A percentile compares a stretch with the other conserved stretches of the same genome.
These are phyloP conservation scores for Cucurbita ficifolia DNA, from an alignment of 306 rosid species.

Conservation along the genomic window DNA sequence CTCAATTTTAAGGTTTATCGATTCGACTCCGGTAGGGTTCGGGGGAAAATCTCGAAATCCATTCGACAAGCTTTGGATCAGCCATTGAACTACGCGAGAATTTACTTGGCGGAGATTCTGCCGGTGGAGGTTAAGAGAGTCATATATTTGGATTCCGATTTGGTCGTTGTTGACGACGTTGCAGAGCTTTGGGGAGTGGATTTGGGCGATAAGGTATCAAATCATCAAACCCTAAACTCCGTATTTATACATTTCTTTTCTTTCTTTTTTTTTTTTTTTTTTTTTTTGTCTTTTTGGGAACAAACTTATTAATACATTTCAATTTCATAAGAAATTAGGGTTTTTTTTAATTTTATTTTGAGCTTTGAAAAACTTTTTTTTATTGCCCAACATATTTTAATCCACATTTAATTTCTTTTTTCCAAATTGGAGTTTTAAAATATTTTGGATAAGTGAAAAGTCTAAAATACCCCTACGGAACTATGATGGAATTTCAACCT, in stretches of 20 bases:
- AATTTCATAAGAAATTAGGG: too few relatives aligned
- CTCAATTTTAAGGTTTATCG: constrained; percentile 55
- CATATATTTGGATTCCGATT: constrained; percentile 63
- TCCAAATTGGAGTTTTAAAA: too few relatives aligned
- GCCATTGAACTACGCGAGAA: constrained; percentile 69
- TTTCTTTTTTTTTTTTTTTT: too few relatives aligned
- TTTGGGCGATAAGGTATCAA: constrained; percentile 43
- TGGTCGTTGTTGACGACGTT: constrained; percentile 66
- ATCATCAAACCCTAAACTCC: background rate
- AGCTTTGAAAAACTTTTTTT: too few relatives aligned
- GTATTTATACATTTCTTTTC: background rate
- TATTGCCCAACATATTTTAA: too few relatives aligned
- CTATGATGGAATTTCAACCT: too few relatives aligned
- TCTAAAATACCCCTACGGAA: too few relatives aligned
- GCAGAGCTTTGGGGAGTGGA: constrained; percentile 60
- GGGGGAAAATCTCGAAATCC: constrained; percentile 63
- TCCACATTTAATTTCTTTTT: too few relatives aligned
- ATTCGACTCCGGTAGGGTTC: constrained; percentile 44
- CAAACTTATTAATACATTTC: too few relatives aligned
- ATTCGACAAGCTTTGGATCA: constrained; percentile 76
- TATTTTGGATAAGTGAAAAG: too few relatives aligned
- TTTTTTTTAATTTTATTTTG: too few relatives aligned
- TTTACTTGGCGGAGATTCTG: constrained; percentile 54
- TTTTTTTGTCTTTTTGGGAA: too few relatives aligned
- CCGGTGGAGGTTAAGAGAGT: constrained; percentile 51